phyloP scores from a whole-genome alignment of 768 basidiomycete genomes.

The Rhizopogon roseolus region DNA sequence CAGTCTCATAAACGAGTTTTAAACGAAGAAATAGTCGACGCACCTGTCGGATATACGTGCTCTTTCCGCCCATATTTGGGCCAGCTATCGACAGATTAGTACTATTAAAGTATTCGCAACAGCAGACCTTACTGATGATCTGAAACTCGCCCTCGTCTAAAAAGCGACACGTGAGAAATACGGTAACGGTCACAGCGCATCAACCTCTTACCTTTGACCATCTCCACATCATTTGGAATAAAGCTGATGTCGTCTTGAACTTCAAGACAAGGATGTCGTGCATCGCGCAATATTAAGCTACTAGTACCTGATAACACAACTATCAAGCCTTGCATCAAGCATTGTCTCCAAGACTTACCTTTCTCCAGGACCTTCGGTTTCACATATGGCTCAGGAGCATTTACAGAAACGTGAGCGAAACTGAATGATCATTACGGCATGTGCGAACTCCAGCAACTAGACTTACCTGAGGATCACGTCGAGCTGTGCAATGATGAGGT shows the following conservation, averaged over 20 bases:
- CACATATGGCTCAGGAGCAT: conserved; percentile 83
- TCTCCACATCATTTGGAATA: conserved; percentile 93
- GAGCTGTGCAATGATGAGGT: conserved; percentile 80
- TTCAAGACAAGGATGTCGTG: conserved; percentile 94
- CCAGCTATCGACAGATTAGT: conserved; percentile 52
- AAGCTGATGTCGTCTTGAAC: conserved; percentile 94
- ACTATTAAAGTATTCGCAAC: background rate
- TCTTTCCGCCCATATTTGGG: conserved; percentile 99
- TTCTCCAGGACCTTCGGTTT: conserved; percentile 78
- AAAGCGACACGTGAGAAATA: background rate
- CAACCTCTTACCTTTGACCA: conserved; percentile 68
- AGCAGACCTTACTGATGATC: conserved; percentile 69
- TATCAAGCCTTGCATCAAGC: conserved; percentile 1
- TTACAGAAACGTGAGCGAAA: conserved; percentile 87
- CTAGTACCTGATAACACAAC: conserved; percentile 55
- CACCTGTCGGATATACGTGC: conserved; percentile 92
- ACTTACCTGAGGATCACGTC: conserved; percentile 86
- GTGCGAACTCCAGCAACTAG: background rate
- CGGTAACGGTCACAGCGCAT: background rate
- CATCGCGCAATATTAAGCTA: conserved; percentile 74
- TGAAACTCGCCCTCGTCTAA: conserved; percentile 86
- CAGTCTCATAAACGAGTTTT: background rate
- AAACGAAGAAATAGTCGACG: background rate
- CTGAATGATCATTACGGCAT: conserved; percentile 32
- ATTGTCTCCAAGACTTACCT: conserved; percentile 40